Conservation (phyloP, 2,329 filamentous ascomycete genomes). For the Arachnomyces sp. region DNA sequence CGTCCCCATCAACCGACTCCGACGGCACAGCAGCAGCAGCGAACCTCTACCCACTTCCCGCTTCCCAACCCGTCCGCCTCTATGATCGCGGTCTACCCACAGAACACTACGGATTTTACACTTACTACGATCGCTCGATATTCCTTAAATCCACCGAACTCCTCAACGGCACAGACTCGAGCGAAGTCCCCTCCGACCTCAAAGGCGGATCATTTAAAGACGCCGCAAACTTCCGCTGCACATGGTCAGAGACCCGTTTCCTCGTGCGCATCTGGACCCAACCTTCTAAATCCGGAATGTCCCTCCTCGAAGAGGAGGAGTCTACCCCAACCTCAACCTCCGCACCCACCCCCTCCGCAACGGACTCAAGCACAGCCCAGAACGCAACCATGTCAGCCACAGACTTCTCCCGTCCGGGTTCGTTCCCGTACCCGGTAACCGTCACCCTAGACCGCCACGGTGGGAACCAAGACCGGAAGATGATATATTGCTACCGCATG, state of each 20-base stretch:
- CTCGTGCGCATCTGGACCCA: conserved; percentile 58
- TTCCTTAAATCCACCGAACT: conserved; percentile 60
- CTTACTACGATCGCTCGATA: conserved; percentile 79
- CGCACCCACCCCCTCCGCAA: conserved; percentile 11
- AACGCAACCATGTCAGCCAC: conserved; percentile 30
- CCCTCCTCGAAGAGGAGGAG: conserved; percentile 16
- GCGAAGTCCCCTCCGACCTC: conserved; percentile 36
- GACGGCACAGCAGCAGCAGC: conserved; percentile 69
- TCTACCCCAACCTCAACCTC: conserved; percentile 5
- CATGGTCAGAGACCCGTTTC: conserved; percentile 55
- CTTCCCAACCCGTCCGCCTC: conserved; percentile 68
- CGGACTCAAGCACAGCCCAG: conserved; percentile 24
- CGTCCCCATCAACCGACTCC: conserved; percentile 52
- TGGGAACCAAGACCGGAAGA: conserved; percentile 46
- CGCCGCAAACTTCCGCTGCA: conserved; percentile 45
- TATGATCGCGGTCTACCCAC: conserved; percentile 73
- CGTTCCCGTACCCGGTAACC: conserved; percentile 55
- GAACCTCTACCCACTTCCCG: conserved; percentile 61
- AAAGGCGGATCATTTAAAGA: conserved; percentile 44
- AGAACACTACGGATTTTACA: conserved; percentile 93
- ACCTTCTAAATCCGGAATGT: conserved; percentile 25
- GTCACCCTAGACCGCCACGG: conserved; percentile 56
- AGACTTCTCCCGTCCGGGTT: conserved; percentile 46
- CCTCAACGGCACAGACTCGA: conserved; percentile 37
- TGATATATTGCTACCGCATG: conserved; percentile 54